phyloP scores from a whole-genome alignment of 106 monocot genomes.

The Allium cepa region DNA sequence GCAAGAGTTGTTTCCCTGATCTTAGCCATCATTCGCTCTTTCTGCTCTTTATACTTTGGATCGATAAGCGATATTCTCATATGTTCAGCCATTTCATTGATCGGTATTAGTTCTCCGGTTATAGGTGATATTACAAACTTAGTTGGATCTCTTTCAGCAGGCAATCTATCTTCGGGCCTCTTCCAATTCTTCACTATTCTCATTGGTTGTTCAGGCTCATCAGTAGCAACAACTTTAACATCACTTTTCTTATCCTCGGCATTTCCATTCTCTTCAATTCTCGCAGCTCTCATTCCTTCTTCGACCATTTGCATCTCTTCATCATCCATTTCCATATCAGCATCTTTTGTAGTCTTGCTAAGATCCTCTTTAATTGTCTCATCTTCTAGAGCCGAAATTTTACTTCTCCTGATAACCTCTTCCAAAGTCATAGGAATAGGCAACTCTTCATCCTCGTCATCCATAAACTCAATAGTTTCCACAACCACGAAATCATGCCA shows the following conservation, averaged over 20 bases:
- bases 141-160: slow-evolving; percentile 79
- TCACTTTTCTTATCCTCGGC: slow-evolving; percentile 34
- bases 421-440: slow-evolving; percentile 78
- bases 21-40: slow-evolving; percentile 99
- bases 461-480: slow-evolving; percentile 92
- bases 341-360: slow-evolving; percentile 65
- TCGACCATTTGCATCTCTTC: slow-evolving; percentile 92
- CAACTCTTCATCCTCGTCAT: slow-evolving; percentile 85
- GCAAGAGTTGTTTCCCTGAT: slow-evolving; percentile 92
- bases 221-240: slow-evolving; percentile 10
- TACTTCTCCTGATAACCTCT: slow-evolving; percentile 85
- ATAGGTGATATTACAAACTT: slow-evolving; percentile 95
- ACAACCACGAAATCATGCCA: slow-evolving; percentile 99
- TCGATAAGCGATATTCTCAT: slow-evolving; percentile 98
- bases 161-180: slow-evolving; percentile 82
- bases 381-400: slow-evolving; percentile 45
- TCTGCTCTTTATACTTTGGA: slow-evolving; percentile 99
- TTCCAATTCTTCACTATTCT: slow-evolving; percentile 99
- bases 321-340: slow-evolving; percentile 99
- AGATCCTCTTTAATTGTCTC: slow-evolving; percentile 19
- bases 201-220: slow-evolving; percentile 80
- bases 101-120: slow-evolving; percentile 91
- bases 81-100: slow-evolving; percentile 97
- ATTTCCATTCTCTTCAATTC: slow-evolving; percentile 43
- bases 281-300: slow-evolving; percentile 88